Conservation (phyloP, 345 rosid species). For the Gossypium bickii region DNA sequence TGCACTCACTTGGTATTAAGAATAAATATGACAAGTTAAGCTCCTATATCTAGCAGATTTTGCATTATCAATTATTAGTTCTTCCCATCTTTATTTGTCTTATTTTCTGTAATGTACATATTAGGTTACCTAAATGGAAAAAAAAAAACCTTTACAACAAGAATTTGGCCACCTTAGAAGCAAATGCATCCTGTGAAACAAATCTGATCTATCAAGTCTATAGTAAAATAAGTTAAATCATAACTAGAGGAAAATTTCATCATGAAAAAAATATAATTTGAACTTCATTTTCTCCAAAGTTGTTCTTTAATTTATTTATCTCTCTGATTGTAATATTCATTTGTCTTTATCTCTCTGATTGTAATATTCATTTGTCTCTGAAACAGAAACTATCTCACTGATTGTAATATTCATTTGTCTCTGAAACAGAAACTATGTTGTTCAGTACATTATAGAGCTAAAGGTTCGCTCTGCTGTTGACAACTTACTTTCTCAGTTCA, state of each 20-base stretch:
- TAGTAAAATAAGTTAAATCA: background rate
- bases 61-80: background rate
- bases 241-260: background rate
- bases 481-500: slow-evolving; percentile 41
- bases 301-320: background rate
- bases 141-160: background rate
- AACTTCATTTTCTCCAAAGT: background rate
- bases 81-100: background rate
- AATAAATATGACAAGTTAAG: background rate
- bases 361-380: background rate
- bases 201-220: background rate
- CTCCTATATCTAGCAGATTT: background rate
- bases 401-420: slow-evolving; percentile 9
- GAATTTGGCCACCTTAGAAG: background rate
- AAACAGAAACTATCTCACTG: slow-evolving; percentile 44
- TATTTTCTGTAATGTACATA: background rate
- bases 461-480: slow-evolving; percentile 32
- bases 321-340: background rate
- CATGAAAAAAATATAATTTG: no score
- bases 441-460: slow-evolving; percentile 60
- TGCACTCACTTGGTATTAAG: background rate
- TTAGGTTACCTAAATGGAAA: background rate
- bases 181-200: background rate
- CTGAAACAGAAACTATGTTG: slow-evolving; percentile 65
- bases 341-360: background rate